Evolutionary conservation across 345 rosid species (phyloP).

Genomic region (Firmiana major): DNA sequence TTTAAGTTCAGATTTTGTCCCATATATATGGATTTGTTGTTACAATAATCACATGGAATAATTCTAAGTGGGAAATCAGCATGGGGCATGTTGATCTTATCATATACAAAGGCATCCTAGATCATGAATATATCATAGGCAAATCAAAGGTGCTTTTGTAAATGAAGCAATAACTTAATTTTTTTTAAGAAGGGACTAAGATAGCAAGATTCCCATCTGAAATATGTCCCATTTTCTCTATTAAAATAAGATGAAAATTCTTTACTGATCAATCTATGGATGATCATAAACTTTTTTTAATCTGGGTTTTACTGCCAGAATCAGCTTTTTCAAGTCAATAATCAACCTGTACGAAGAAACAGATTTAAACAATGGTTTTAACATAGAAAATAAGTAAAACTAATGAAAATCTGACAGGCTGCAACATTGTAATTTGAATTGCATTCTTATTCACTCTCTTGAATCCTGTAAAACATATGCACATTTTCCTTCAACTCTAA

Average conservation of each 20-base stretch:
- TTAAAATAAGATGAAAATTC: no score
- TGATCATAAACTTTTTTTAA: no score
- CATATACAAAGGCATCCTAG: background rate
- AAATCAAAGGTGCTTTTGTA: background rate
- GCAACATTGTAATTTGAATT: background rate
- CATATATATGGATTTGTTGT: no score
- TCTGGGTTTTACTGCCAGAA: background rate
- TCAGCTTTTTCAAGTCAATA: background rate
- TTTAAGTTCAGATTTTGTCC: background rate
- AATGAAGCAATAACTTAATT: background rate
- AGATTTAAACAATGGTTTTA: no score
- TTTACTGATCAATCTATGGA: no score
- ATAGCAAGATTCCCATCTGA: background rate
- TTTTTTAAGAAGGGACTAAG: no score
- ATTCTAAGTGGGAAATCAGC: no score
- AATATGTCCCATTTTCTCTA: background rate
- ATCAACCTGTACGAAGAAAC: no score
- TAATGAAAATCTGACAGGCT: background rate
- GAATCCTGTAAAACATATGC: background rate
- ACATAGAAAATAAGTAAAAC: no score
- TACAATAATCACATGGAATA: no score
- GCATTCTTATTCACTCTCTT: background rate
- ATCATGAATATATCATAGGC: background rate
- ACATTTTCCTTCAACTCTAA: background rate
- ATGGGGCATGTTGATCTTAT: background rate